phyloP scores from a whole-genome alignment of 306 rosid genomes.

The Cicer bijugum region DNA sequence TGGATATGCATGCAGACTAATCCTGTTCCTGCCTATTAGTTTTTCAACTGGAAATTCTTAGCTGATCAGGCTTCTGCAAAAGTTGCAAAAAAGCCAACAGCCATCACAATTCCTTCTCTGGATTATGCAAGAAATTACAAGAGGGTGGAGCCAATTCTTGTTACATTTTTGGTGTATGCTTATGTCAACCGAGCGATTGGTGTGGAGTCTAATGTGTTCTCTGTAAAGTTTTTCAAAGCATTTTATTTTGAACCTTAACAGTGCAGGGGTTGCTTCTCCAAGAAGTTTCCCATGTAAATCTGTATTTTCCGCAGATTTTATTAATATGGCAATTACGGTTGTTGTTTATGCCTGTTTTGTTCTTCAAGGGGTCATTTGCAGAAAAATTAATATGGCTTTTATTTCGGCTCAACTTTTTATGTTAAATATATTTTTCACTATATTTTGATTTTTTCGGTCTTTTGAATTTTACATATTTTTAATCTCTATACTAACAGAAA shows the following conservation, averaged over 20 bases:
- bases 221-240: conserved; percentile 54
- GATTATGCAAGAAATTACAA: conserved; percentile 41
- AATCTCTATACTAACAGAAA: too few species aligned
- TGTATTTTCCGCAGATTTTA: conserved; percentile 24
- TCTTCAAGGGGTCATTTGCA: not conserved
- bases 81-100: conserved; percentile 47
- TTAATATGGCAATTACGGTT: conserved; percentile 17
- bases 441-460: too few species aligned
- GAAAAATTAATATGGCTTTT: not conserved
- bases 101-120: conserved; percentile 21
- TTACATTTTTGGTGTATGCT: conserved; percentile 45
- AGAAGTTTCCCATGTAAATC: conserved; percentile 46
- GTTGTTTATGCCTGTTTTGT: conserved; percentile 25
- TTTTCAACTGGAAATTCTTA: conserved; percentile 40
- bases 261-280: conserved; percentile 45
- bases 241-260: conserved; percentile 46
- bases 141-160: conserved; percentile 44
- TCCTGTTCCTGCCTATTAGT: conserved; percentile 44
- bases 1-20: conserved; percentile 94
- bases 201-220: conserved; percentile 48
- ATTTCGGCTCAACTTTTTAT: not conserved
- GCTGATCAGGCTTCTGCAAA: conserved; percentile 43
- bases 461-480: too few species aligned
- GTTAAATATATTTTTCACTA: not conserved
- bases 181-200: conserved; percentile 45